Evolutionary conservation across 441 rosid species (phyloP).

Genomic region (Gossypium gossypioides): DNA sequence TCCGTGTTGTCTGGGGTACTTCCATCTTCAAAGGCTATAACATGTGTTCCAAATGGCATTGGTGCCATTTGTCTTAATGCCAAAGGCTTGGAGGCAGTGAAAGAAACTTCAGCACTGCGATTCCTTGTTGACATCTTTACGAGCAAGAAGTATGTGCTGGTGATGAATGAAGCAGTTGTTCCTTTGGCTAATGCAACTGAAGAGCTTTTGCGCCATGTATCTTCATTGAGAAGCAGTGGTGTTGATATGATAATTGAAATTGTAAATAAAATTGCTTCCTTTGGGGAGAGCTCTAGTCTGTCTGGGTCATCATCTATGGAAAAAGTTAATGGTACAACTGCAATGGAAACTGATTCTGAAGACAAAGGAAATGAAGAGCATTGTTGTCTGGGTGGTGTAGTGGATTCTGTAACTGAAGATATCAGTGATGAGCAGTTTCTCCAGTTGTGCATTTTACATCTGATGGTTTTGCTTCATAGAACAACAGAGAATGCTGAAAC

Average conservation of each 20-base stretch:
- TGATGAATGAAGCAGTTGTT: conserved; percentile 93
- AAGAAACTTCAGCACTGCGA: conserved; percentile 67
- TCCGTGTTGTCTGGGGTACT: conserved; percentile 76
- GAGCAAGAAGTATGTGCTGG: conserved; percentile 74
- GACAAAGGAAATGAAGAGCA: conserved; percentile 43
- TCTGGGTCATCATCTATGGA: conserved; percentile 48
- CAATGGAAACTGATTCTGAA: conserved; percentile 92
- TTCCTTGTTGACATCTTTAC: conserved; percentile 83
- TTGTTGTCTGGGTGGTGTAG: conserved; percentile 38
- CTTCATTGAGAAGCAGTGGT: conserved; percentile 74
- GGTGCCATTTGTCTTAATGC: conserved; percentile 94
- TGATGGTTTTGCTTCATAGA: conserved; percentile 92
- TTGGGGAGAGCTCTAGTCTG: conserved; percentile 37
- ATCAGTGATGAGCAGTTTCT: conserved; percentile 75
- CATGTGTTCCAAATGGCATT: conserved; percentile 89
- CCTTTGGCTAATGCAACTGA: conserved; percentile 94
- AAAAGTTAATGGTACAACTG: conserved; percentile 44
- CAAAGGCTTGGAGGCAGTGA: conserved; percentile 86
- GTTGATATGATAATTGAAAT: conserved; percentile 90
- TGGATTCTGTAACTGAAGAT: conserved; percentile 37
- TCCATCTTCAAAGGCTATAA: conserved; percentile 93
- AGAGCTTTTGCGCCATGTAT: conserved; percentile 91
- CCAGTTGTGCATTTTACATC: conserved; percentile 80
- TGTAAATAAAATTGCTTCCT: conserved; percentile 62
- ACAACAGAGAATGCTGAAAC: conserved; percentile 83